Percentiles rank a stretch among this genome's conserved stretches.
Evolutionary conservation across 2,329 filamentous ascomycete species (phyloP).

Genomic region (Sporothrix mexicana): DNA sequence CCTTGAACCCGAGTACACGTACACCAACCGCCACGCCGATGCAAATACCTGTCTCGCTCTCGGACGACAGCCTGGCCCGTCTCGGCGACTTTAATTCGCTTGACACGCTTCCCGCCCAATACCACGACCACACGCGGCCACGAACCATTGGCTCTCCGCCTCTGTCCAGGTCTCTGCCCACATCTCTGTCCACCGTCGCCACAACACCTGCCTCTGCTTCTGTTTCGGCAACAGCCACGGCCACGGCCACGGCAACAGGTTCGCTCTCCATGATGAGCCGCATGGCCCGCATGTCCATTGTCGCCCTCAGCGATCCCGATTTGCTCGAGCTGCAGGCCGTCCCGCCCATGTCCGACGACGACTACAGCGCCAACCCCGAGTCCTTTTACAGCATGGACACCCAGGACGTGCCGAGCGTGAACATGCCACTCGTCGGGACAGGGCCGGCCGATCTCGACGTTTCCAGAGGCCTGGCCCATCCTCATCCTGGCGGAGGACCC

Average conservation of each 20-base stretch:
- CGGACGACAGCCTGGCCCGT: background rate
- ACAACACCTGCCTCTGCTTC: background rate
- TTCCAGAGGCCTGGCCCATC: background rate
- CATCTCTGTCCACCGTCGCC: background rate
- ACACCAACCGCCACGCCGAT: background rate
- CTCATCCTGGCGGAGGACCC: too few species aligned
- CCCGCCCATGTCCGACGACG: constrained; percentile 33
- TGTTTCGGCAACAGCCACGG: background rate
- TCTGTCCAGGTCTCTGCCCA: background rate
- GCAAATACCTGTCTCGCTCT: background rate
- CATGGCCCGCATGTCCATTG: constrained; percentile 33
- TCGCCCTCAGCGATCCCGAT: constrained; percentile 39
- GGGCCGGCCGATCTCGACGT: background rate
- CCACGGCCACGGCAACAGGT: background rate
- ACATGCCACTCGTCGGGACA: background rate
- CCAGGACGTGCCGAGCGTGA: constrained; percentile 30
- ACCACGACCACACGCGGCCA: background rate
- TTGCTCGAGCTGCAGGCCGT: constrained; percentile 35
- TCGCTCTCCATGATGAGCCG: background rate
- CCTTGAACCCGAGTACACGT: too few species aligned
- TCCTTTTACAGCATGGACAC: constrained; percentile 42
- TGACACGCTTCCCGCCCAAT: background rate
- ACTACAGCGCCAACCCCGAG: constrained; percentile 38
- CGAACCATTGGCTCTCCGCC: background rate
- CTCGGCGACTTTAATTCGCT: constrained; percentile 1